phyloP scores from a whole-genome alignment of 345 rosid species.

The Bretschneidera sinensis region DNA sequence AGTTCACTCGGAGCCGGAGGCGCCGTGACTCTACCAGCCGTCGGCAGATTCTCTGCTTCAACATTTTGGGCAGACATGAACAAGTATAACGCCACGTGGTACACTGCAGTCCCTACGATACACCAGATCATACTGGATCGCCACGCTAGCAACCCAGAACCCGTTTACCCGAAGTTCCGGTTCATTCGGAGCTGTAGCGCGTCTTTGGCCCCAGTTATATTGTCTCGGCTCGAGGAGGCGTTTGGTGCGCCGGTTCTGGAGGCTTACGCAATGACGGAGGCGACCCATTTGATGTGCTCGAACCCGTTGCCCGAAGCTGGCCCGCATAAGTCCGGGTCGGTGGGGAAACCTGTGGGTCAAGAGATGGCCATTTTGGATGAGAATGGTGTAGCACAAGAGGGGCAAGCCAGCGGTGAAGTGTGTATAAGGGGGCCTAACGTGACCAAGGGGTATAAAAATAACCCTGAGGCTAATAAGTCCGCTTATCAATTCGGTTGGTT shows the following conservation, averaged over 20 bases:
- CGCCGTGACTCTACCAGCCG: constrained; percentile 51
- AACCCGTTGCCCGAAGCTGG: constrained; percentile 63
- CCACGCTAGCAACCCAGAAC: constrained; percentile 55
- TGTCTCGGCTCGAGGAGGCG: constrained; percentile 50
- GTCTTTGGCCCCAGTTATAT: constrained; percentile 55
- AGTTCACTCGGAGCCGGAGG: constrained; percentile 60
- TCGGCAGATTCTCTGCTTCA: constrained; percentile 65
- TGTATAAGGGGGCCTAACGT: constrained; percentile 58
- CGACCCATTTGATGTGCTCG: constrained; percentile 60
- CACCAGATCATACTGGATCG: constrained; percentile 68
- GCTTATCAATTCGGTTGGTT: constrained; percentile 63
- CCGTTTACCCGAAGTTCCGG: constrained; percentile 42
- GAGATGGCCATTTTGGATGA: constrained; percentile 53
- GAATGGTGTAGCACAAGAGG: constrained; percentile 39
- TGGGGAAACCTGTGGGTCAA: constrained; percentile 59
- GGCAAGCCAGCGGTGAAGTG: constrained; percentile 44
- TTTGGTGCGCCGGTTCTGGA: constrained; percentile 70
- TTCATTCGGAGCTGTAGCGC: constrained; percentile 78
- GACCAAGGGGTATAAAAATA: constrained; percentile 57
- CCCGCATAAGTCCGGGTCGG: constrained; percentile 60
- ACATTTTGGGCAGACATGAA: constrained; percentile 66
- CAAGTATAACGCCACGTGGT: constrained; percentile 53
- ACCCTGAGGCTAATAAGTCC: constrained; percentile 54
- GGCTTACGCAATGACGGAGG: constrained; percentile 83
- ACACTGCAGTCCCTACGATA: constrained; percentile 70